Conservation (phyloP, 352 stramenopile species). For the Phytopythium aichiense region DNA sequence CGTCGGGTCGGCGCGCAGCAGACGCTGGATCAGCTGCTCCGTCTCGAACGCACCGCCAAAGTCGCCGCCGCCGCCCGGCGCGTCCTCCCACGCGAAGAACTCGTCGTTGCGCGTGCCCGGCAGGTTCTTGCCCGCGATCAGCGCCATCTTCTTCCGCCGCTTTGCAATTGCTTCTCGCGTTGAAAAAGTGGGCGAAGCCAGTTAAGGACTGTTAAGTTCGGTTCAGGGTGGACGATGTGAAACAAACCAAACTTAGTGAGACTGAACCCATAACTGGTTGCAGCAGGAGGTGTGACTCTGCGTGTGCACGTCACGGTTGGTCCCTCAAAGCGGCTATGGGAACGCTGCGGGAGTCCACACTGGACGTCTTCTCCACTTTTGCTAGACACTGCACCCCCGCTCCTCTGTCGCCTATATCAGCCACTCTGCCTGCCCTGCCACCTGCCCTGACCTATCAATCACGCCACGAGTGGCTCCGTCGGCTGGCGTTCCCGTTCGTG, state of each 20-base stretch:
- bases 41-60: constrained; percentile 59
- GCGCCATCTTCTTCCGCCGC: constrained; percentile 20
- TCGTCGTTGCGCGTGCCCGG: constrained; percentile 72
- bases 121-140: constrained; percentile 66
- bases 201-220: background rate
- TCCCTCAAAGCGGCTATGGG: no score
- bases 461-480: constrained; percentile 7
- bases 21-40: constrained; percentile 74
- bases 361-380: no score
- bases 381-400: no score
- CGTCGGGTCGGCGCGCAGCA: constrained; percentile 56
- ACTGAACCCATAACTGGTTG: background rate
- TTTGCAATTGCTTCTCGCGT: no score
- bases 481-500: background rate
- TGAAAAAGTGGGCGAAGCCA: background rate
- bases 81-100: constrained; percentile 72
- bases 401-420: constrained; percentile 9
- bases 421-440: constrained; percentile 12
- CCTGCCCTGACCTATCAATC: constrained; percentile 12
- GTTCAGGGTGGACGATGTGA: background rate
- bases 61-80: constrained; percentile 17
- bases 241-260: background rate
- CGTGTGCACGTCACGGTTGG: background rate
- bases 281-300: background rate
- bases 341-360: no score